Percentiles rank a stretch among this genome's conserved stretches.
These are phyloP conservation scores for Cladosporium oxysporum DNA, from an alignment of 2,329 filamentous ascomycete species.

Conservation along the genomic window DNA sequence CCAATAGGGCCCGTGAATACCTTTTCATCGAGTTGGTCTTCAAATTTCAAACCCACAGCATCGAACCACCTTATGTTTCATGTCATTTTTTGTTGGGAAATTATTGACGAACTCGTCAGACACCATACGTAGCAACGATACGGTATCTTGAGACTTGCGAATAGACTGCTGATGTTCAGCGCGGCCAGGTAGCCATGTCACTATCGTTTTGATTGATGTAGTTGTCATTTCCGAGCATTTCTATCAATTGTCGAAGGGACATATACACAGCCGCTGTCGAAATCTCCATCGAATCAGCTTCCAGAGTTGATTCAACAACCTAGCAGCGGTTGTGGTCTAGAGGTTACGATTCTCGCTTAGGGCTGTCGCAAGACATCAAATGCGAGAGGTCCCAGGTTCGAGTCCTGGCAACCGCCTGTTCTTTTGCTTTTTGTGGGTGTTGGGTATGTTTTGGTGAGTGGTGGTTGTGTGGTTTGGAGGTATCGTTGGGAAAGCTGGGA, in stretches of 20 bases:
- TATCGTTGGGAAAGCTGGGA: neutral
- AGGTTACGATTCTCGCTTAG: slow-evolving; percentile 18
- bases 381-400: slow-evolving; percentile 19
- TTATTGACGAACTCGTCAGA: neutral
- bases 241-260: too few species aligned
- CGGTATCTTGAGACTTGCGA: neutral
- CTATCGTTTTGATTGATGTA: neutral
- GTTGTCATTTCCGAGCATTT: too few species aligned
- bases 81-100: neutral
- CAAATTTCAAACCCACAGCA: neutral
- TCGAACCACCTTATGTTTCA: accelerated
- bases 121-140: neutral
- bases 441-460: neutral
- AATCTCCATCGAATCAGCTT: neutral
- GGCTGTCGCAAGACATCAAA: neutral
- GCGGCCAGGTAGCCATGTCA: neutral
- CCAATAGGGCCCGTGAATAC: too few species aligned
- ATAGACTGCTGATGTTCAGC: neutral
- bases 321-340: neutral
- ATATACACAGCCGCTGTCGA: accelerated
- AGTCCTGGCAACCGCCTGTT: slow-evolving; percentile 13
- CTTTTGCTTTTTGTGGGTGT: slow-evolving; percentile 2
- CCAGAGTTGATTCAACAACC: neutral
- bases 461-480: neutral
- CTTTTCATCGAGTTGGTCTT: neutral